Evolutionary conservation across 2,329 filamentous ascomycete species (phyloP).

Genomic region (Dothideomycetes sp.): DNA sequence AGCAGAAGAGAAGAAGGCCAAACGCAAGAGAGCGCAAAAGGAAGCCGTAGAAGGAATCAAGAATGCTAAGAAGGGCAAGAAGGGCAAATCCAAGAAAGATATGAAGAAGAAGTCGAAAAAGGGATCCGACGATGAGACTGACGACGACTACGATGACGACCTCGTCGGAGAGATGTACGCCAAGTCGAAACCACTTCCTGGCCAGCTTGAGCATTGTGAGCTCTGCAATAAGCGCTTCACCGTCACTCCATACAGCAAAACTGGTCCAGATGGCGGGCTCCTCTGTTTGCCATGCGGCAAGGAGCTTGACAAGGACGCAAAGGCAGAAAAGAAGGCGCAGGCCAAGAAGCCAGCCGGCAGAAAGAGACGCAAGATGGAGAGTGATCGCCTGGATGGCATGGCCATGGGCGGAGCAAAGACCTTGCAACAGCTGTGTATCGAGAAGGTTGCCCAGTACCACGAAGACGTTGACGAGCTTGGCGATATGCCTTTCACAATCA

Average conservation of each 20-base stretch:
- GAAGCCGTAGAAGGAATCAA: conserved; percentile 23
- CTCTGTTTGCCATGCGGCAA: conserved; percentile 75
- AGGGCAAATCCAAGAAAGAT: conserved; percentile 38
- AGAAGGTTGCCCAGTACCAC: conserved; percentile 52
- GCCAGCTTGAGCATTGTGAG: conserved; percentile 82
- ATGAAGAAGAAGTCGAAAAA: conserved; percentile 34
- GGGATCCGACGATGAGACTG: conserved; percentile 31
- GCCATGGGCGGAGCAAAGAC: conserved; percentile 56
- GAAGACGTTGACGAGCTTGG: conserved; percentile 55
- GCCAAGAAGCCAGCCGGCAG: conserved; percentile 47
- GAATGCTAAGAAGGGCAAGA: conserved; percentile 28
- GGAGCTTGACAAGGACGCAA: conserved; percentile 56
- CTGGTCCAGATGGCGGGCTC: conserved; percentile 73
- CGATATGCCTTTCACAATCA: conserved; percentile 45
- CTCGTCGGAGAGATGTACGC: conserved; percentile 42
- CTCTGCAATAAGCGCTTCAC: conserved; percentile 81
- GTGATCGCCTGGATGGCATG: conserved; percentile 70
- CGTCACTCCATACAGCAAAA: conserved; percentile 78
- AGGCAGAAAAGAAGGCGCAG: conserved; percentile 46
- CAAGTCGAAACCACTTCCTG: conserved; percentile 54
- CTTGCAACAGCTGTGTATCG: conserved; percentile 53
- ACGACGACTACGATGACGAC: conserved; percentile 36
- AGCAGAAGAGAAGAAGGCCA: conserved; percentile 34
- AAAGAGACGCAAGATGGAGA: conserved; percentile 66
- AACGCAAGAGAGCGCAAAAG: conserved; percentile 43